Evolutionary conservation across 1,139 yeast genomes (phyloP).

Genomic region (Kodamaea fungicola): DNA sequence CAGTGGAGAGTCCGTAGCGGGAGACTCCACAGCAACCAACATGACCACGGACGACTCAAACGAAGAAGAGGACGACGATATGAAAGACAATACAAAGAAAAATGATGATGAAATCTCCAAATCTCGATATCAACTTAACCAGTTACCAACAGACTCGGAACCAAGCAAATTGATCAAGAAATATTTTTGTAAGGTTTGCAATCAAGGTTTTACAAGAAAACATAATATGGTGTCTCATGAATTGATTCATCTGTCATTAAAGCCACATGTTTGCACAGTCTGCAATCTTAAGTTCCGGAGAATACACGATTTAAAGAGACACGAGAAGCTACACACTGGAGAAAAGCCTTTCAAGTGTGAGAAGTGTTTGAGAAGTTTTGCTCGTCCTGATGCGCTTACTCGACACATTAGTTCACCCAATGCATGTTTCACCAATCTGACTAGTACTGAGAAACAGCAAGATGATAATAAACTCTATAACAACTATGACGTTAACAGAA

Average conservation of each 20-base stretch:
- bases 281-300: constrained; percentile 67
- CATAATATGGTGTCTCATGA: constrained; percentile 76
- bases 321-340: constrained; percentile 72
- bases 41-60: constrained; percentile 5
- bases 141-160: neutral
- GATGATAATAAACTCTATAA: neutral
- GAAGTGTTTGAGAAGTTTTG: constrained; percentile 63
- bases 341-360: constrained; percentile 65
- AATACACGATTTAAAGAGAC: constrained; percentile 73
- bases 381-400: constrained; percentile 73
- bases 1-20: neutral
- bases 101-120: constrained; percentile 24
- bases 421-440: constrained; percentile 28
- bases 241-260: constrained; percentile 62
- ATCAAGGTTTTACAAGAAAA: constrained; percentile 62
- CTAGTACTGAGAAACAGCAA: constrained; percentile 1
- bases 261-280: constrained; percentile 64
- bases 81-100: neutral
- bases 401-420: constrained; percentile 54
- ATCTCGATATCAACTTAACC: no score
- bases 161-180: constrained; percentile 11
- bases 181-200: constrained; percentile 57
- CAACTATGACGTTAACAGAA: neutral
- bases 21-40: constrained; percentile 4
- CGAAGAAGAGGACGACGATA: constrained; percentile 4